phyloP scores from a whole-genome alignment of 306 rosid species.

The Parietaria judaica region DNA sequence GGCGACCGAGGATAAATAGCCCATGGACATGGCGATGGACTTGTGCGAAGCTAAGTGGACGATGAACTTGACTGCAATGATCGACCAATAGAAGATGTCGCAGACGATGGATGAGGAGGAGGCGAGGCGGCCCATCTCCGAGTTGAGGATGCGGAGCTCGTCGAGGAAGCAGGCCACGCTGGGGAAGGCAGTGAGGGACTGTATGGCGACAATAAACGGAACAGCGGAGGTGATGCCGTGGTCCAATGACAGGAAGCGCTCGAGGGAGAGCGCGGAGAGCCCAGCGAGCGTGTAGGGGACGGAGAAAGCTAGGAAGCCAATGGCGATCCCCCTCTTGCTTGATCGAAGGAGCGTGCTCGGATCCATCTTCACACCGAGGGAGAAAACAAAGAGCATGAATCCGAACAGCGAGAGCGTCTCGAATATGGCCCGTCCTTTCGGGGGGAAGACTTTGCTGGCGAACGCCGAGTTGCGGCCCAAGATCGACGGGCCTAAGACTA shows the following conservation, averaged over 20 bases:
- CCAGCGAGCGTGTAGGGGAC: conserved; percentile 33
- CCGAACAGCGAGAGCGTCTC: conserved; percentile 51
- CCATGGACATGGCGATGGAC: conserved; percentile 26
- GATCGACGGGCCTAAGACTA: conserved; percentile 59
- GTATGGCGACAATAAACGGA: conserved; percentile 23
- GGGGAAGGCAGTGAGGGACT: conserved; percentile 41
- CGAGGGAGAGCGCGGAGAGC: conserved; percentile 9
- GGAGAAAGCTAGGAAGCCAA: conserved; percentile 35
- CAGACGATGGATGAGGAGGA: conserved; percentile 43
- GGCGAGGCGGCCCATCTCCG: conserved; percentile 56
- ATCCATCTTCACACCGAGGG: conserved; percentile 49
- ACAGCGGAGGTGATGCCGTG: conserved; percentile 24
- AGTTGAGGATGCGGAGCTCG: conserved; percentile 48
- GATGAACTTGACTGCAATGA: conserved; percentile 19
- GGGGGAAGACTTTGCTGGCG: conserved; percentile 38
- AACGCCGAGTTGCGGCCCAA: conserved; percentile 38
- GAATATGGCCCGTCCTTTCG: conserved; percentile 29
- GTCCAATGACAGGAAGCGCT: conserved; percentile 24
- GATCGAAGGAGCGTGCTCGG: conserved; percentile 27
- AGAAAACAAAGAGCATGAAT: conserved; percentile 41
- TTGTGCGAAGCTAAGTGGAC: conserved; percentile 16
- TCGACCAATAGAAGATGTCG: conserved; percentile 26
- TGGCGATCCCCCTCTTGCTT: conserved; percentile 29
- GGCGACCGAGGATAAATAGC: conserved; percentile 17
- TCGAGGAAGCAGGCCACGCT: conserved; percentile 38